These are phyloP conservation scores for Noccaea bulbosa DNA, from an alignment of 345 rosid species.

Conservation along the genomic window DNA sequence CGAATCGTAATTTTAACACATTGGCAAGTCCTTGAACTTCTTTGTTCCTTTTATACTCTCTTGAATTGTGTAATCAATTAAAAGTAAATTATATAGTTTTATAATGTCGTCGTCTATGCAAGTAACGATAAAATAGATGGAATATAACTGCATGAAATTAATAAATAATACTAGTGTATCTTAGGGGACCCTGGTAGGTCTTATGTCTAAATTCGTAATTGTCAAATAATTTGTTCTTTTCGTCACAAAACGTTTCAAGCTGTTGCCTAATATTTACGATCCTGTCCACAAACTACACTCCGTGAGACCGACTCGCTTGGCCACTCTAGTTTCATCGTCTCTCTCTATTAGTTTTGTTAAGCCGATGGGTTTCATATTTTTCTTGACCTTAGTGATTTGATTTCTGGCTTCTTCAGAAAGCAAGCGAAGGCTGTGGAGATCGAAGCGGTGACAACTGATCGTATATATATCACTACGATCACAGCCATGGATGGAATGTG, in stretches of 20 bases:
- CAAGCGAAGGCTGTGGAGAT: conserved; percentile 15
- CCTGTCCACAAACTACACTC: conserved; percentile 17
- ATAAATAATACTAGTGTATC: neutral
- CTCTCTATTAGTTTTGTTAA: neutral
- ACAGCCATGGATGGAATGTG: conserved; percentile 41
- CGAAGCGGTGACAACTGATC: conserved; percentile 23
- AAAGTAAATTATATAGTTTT: neutral
- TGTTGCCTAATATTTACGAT: conserved; percentile 22
- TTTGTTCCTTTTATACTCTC: conserved; percentile 1
- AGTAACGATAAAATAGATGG: neutral
- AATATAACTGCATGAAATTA: neutral
- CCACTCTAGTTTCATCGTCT: conserved; percentile 10
- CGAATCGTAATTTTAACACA: conserved; percentile 40
- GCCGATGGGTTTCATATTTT: neutral
- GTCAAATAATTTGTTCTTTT: neutral
- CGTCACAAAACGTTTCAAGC: neutral
- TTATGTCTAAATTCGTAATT: conserved; percentile 9
- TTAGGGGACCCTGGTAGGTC: neutral
- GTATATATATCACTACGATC: conserved; percentile 19
- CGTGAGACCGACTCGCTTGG: neutral
- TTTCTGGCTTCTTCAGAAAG: conserved; percentile 2
- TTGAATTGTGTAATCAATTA: neutral
- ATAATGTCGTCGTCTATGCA: neutral
- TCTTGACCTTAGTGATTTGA: neutral
- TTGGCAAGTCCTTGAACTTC: conserved; percentile 13